A percentile compares a stretch with the other conserved stretches of the same genome.
Evolutionary conservation across 2,329 filamentous ascomycete genomes (phyloP).

Genomic region (Cryoendolithus antarcticus): DNA sequence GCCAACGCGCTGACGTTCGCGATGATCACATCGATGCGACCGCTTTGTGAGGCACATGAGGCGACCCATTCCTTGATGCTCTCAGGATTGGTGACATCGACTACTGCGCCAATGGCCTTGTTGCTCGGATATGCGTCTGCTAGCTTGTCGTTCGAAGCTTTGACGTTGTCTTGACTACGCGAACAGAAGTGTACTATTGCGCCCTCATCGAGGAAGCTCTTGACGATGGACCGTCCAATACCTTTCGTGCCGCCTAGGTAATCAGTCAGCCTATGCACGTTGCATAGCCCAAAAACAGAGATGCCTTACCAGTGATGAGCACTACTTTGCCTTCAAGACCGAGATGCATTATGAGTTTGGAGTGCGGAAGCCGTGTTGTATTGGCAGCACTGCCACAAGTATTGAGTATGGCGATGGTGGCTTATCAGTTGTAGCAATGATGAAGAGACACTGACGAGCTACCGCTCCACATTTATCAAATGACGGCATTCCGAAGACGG

Average conservation of each 20-base stretch:
- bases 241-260: slow-evolving; percentile 21
- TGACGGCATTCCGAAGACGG: too few species aligned
- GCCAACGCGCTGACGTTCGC: slow-evolving; percentile 21
- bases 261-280: neutral
- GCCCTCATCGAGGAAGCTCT: slow-evolving; percentile 17
- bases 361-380: too few species aligned
- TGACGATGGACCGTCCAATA: slow-evolving; percentile 19
- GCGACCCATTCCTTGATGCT: slow-evolving; percentile 15
- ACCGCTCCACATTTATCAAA: too few species aligned
- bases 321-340: slow-evolving; percentile 24
- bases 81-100: slow-evolving; percentile 15
- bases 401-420: too few species aligned
- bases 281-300: neutral
- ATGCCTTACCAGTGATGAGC: slow-evolving; percentile 21
- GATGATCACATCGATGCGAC: slow-evolving; percentile 19
- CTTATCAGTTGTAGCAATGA: too few species aligned
- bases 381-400: too few species aligned
- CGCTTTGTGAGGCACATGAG: slow-evolving; percentile 9
- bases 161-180: slow-evolving; percentile 13
- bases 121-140: slow-evolving; percentile 10
- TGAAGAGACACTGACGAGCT: too few species aligned
- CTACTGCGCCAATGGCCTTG: slow-evolving; percentile 12
- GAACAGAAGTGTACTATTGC: slow-evolving; percentile 22
- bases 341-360: slow-evolving; percentile 29
- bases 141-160: slow-evolving; percentile 9